A percentile compares a stretch with the other conserved stretches of the same genome.
phyloP scores from a whole-genome alignment of 2,329 filamentous ascomycete species.

The Epichloe bromicola region DNA sequence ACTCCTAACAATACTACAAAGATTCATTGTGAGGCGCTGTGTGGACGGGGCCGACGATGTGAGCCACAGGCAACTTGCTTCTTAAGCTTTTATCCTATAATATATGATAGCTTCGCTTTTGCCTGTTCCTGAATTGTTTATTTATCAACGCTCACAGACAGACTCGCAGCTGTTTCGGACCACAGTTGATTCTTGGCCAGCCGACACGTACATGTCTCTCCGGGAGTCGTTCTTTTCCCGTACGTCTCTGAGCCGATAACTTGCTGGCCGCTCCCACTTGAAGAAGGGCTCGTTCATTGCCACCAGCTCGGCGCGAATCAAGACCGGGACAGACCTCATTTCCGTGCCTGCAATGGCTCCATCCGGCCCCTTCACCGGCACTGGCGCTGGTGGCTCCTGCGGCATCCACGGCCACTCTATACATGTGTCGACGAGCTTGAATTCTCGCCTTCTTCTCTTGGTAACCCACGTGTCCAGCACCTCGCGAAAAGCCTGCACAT shows the following conservation, averaged over 20 bases:
- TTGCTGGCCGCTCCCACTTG: conserved; percentile 3
- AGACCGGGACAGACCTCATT: neutral
- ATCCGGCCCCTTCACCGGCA: neutral
- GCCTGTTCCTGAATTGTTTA: too few species aligned
- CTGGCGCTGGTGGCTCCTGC: neutral
- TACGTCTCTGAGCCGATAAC: neutral
- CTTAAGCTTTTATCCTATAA: too few species aligned
- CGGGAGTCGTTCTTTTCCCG: too few species aligned
- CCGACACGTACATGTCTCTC: too few species aligned
- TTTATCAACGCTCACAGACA: too few species aligned
- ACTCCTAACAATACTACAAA: too few species aligned
- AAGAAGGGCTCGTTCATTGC: neutral
- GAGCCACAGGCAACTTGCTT: too few species aligned
- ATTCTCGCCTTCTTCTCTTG: neutral
- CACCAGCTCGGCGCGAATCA: neutral
- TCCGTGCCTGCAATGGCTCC: neutral
- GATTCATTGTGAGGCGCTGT: too few species aligned
- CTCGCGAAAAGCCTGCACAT: conserved; percentile 16
- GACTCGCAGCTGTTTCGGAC: too few species aligned
- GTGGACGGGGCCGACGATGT: too few species aligned
- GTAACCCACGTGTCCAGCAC: conserved; percentile 15
- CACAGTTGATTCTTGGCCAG: too few species aligned
- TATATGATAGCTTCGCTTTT: too few species aligned
- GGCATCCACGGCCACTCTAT: conserved; percentile 3
- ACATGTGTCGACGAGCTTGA: conserved; percentile 1